Conservation (phyloP, 345 rosid species). For the Erucastrum elatum region DNA sequence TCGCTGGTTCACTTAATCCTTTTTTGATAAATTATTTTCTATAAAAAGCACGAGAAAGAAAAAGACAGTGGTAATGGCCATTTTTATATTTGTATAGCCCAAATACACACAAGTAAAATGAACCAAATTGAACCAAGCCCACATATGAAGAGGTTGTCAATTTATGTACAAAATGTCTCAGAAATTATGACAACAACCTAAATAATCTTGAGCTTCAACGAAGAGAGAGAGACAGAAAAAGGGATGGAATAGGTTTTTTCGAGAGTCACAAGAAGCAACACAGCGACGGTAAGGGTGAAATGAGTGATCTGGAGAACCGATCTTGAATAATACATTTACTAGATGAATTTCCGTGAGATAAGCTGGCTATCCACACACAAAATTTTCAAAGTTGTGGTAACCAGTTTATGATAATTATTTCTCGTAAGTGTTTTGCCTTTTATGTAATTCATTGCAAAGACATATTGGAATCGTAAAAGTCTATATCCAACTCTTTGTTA, state of each 20-base stretch:
- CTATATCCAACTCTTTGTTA: no score
- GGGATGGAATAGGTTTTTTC: not conserved
- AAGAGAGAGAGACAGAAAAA: not conserved
- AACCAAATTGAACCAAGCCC: not conserved
- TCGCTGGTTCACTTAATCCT: conserved; percentile 1
- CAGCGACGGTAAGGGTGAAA: not conserved
- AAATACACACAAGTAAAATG: not conserved
- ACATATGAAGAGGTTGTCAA: not conserved
- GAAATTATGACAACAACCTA: not conserved
- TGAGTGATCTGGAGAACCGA: not conserved
- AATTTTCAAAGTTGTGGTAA: not conserved
- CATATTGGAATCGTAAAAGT: no score
- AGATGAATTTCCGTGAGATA: not conserved
- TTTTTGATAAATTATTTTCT: not conserved
- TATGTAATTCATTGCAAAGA: not conserved
- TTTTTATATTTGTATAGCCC: not conserved
- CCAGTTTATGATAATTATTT: not conserved
- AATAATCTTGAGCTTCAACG: not conserved
- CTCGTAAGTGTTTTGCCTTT: not conserved
- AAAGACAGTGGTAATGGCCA: not conserved
- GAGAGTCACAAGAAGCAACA: not conserved
- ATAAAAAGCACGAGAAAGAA: not conserved
- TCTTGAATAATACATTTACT: not conserved
- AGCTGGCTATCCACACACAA: not conserved
- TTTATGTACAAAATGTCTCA: not conserved